Evolutionary conservation across 345 rosid species (phyloP).

Genomic region (Hibiscus tridactylites): DNA sequence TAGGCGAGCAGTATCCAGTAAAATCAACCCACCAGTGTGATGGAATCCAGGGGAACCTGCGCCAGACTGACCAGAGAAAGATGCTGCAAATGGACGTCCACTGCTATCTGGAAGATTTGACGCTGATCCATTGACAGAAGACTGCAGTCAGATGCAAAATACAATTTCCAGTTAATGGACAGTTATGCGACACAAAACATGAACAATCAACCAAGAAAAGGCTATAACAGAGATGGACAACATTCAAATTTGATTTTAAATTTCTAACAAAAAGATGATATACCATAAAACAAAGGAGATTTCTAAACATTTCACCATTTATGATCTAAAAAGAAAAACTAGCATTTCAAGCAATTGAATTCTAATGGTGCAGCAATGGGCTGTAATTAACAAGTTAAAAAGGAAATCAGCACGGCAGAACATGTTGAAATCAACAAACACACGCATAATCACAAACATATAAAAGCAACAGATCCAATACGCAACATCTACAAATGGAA

Average conservation of each 20-base stretch:
- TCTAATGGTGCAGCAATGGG: background rate
- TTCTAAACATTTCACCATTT: background rate
- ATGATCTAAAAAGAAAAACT: background rate
- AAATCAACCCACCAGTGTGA: conserved; percentile 52
- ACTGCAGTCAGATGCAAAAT: conserved; percentile 40
- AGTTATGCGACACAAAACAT: background rate
- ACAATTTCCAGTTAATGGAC: background rate
- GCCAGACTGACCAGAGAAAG: conserved; percentile 93
- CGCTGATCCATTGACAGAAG: conserved; percentile 78
- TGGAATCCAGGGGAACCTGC: conserved; percentile 77
- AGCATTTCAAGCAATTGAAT: background rate
- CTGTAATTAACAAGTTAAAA: background rate
- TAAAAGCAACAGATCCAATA: background rate
- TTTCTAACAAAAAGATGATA: background rate
- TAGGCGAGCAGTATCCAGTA: conserved; percentile 5
- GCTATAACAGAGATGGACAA: background rate
- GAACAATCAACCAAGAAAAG: background rate
- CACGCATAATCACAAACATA: background rate
- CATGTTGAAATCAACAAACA: background rate
- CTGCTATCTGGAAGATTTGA: conserved; percentile 81
- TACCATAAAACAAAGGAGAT: background rate
- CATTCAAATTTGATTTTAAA: background rate
- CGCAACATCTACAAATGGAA: background rate
- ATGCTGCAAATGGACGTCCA: conserved; percentile 66
- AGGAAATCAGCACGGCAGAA: background rate